These are phyloP conservation scores for Aspergillus calidoustus DNA, from an alignment of 2,329 filamentous ascomycete genomes.

Conservation along the genomic window DNA sequence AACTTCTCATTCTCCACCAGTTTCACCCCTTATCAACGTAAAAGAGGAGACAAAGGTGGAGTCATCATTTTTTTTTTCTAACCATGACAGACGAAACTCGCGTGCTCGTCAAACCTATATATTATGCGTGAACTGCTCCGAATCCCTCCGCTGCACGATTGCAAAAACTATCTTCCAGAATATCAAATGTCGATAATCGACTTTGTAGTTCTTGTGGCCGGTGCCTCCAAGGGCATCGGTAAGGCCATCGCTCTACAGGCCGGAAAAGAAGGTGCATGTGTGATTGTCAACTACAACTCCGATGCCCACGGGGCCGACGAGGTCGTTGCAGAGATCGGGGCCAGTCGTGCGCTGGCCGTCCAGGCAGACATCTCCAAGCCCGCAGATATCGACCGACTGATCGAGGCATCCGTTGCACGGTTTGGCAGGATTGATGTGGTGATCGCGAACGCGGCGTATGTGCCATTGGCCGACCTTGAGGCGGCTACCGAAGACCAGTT, in stretches of 20 bases:
- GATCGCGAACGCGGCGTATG: conserved; percentile 58
- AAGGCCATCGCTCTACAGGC: conserved; percentile 1
- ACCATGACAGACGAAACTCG: too few relatives aligned
- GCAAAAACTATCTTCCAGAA: too few relatives aligned
- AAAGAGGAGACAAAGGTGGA: too few relatives aligned
- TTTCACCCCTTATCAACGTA: too few relatives aligned
- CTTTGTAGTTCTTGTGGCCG: neutral
- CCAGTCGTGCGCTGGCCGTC: conserved; percentile 55
- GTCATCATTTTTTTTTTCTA: too few relatives aligned
- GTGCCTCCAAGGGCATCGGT: conserved; percentile 4
- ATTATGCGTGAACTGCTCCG: too few relatives aligned
- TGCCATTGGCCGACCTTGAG: conserved; percentile 55
- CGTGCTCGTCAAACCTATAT: too few relatives aligned
- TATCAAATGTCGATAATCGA: neutral
- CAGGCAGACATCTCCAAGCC: conserved; percentile 58
- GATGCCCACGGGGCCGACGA: conserved; percentile 59
- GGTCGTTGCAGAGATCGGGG: conserved; percentile 52
- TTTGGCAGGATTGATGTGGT: conserved; percentile 63
- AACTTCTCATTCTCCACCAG: too few relatives aligned
- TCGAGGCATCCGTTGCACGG: conserved; percentile 52
- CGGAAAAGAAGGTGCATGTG: neutral
- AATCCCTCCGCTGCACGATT: too few relatives aligned
- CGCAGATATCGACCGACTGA: conserved; percentile 51
- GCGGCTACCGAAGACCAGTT: conserved; percentile 55
- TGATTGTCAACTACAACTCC: conserved; percentile 23